A percentile compares a stretch with the other conserved stretches of the same genome.
phyloP scores from a whole-genome alignment of 371 early-diverging fungal species.

The Mucor velutinosus region DNA sequence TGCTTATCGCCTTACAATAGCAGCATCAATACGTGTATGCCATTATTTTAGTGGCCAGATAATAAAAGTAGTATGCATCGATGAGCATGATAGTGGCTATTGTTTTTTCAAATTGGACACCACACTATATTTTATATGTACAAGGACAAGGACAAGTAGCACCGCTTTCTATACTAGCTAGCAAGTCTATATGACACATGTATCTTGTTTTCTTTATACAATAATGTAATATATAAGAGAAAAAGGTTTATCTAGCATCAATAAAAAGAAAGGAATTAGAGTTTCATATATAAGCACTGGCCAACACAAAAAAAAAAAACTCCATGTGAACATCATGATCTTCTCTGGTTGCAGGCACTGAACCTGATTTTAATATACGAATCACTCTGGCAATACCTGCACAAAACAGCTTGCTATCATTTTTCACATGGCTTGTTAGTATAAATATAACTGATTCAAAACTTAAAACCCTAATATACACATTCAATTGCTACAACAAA shows the following conservation, averaged over 20 bases:
- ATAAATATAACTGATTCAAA: neutral
- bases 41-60: neutral
- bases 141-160: neutral
- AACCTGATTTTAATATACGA: neutral
- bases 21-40: neutral
- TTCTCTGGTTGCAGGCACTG: neutral
- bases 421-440: constrained; percentile 5
- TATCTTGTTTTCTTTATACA: neutral
- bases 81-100: neutral
- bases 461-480: constrained; percentile 1
- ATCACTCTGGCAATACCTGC: neutral
- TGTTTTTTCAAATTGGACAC: neutral
- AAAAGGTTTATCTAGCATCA: neutral
- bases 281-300: constrained; percentile 3
- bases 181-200: neutral
- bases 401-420: neutral
- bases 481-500: neutral
- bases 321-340: constrained; percentile 1
- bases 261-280: neutral
- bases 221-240: neutral
- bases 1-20: neutral
- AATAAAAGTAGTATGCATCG: neutral
- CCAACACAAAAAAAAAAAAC: neutral
- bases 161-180: neutral
- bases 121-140: neutral